Evolutionary conservation across 2,329 filamentous ascomycete species (phyloP).

Genomic region (Fusarium papillatum): DNA sequence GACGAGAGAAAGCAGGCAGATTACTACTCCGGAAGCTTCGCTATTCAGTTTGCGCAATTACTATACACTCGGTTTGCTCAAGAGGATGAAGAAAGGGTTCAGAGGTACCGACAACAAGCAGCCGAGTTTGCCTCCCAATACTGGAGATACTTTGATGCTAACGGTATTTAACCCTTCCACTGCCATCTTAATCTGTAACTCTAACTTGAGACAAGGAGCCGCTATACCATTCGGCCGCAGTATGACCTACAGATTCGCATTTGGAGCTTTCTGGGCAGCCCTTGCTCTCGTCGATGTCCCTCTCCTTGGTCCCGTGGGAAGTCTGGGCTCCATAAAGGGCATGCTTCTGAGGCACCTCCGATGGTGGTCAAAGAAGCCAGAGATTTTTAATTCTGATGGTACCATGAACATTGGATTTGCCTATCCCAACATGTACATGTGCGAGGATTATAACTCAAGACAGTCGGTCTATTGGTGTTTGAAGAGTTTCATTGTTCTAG

Average conservation of each 20-base stretch:
- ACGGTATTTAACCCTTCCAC: constrained; percentile 47
- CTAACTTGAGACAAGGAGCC: constrained; percentile 50
- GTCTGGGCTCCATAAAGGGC: constrained; percentile 59
- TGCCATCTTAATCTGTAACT: background rate
- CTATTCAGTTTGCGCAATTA: constrained; percentile 63
- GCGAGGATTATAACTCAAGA: constrained; percentile 68
- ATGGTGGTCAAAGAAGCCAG: constrained; percentile 57
- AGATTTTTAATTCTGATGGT: constrained; percentile 61
- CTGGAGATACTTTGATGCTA: constrained; percentile 61
- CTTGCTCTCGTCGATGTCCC: constrained; percentile 54
- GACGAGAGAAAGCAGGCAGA: constrained; percentile 55
- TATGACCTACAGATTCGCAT: constrained; percentile 63
- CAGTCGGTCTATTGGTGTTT: constrained; percentile 68
- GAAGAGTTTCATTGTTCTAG: constrained; percentile 60
- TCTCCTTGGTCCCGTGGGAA: constrained; percentile 49
- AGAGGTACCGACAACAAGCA: constrained; percentile 53
- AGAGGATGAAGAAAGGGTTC: constrained; percentile 54
- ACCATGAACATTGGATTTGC: constrained; percentile 59
- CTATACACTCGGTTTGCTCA: constrained; percentile 57
- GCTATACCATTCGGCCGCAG: constrained; percentile 64
- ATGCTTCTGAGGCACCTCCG: constrained; percentile 63
- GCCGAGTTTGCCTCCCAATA: constrained; percentile 55
- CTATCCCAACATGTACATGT: constrained; percentile 64
- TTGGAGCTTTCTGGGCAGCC: constrained; percentile 61
- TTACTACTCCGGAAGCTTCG: constrained; percentile 66